These are phyloP conservation scores for Asterophora lycoperdoides DNA, from an alignment of 768 basidiomycete species.

Conservation along the genomic window DNA sequence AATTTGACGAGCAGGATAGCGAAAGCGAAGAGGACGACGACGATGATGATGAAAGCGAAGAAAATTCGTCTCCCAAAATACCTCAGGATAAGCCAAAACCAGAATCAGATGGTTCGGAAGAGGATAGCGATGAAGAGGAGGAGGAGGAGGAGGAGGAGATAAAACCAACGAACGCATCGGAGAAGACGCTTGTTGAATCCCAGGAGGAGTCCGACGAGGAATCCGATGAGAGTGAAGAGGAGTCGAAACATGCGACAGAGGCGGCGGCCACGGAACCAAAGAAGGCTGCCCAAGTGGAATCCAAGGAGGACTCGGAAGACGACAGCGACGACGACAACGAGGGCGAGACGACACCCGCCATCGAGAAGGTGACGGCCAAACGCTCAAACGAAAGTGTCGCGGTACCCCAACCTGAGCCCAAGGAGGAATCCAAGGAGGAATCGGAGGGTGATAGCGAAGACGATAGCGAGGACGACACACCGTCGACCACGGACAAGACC, in stretches of 20 bases:
- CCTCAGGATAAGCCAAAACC: neutral
- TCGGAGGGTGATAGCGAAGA: too few species aligned
- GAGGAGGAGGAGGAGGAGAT: neutral
- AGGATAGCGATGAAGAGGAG: neutral
- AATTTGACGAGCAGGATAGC: conserved; percentile 76
- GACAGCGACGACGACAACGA: too few species aligned
- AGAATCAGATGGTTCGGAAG: neutral
- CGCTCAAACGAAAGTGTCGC: too few species aligned
- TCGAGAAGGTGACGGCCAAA: too few species aligned
- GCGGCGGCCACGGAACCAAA: too few species aligned
- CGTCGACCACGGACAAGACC: too few species aligned
- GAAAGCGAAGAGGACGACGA: conserved; percentile 25
- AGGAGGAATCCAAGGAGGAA: neutral
- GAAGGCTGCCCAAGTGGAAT: too few species aligned
- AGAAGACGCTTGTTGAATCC: neutral
- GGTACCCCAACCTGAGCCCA: neutral
- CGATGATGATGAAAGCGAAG: conserved; percentile 2
- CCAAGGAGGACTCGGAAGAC: too few species aligned
- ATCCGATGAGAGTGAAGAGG: neutral
- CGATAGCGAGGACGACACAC: too few species aligned
- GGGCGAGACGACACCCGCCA: too few species aligned
- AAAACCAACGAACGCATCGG: neutral
- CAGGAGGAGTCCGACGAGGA: neutral
- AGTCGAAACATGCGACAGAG: too few species aligned
- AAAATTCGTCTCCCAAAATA: neutral